phyloP scores from a whole-genome alignment of 768 basidiomycete genomes.

The Kondoa malvinella region DNA sequence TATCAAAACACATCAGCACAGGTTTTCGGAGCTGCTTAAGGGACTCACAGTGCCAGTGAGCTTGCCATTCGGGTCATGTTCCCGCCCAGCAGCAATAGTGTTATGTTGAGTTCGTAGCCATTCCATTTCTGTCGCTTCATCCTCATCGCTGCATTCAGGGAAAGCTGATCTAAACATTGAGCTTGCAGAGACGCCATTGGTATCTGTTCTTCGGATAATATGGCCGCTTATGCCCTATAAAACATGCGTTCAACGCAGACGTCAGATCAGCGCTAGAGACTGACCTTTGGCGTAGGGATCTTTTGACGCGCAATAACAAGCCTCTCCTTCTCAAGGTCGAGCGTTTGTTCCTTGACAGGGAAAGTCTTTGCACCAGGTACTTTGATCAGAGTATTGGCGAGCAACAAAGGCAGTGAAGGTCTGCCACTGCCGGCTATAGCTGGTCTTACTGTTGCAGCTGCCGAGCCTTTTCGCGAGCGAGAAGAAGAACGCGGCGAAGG shows the following conservation, averaged over 20 bases:
- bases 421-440: background rate
- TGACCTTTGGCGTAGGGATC: conserved; percentile 1
- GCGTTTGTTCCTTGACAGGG: conserved; percentile 4
- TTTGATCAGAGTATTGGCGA: background rate
- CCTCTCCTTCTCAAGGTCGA: conserved; percentile 3
- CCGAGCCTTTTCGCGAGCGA: too few relatives aligned
- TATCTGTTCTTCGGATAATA: conserved; percentile 27
- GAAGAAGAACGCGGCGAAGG: too few relatives aligned
- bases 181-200: conserved; percentile 22
- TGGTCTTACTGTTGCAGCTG: too few relatives aligned
- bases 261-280: background rate
- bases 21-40: background rate
- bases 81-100: conserved; percentile 18
- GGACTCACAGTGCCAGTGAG: background rate
- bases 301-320: background rate
- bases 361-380: background rate
- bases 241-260: background rate
- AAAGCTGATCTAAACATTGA: conserved; percentile 25
- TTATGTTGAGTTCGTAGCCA: conserved; percentile 19
- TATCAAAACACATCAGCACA: background rate
- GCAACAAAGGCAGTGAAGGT: background rate
- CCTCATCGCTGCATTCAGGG: conserved; percentile 14
- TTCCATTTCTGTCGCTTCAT: conserved; percentile 22
- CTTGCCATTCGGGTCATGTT: conserved; percentile 12
- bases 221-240: conserved; percentile 13